Evolutionary conservation across 805 yeast species (phyloP).

Genomic region (Yarrowia porcina): DNA sequence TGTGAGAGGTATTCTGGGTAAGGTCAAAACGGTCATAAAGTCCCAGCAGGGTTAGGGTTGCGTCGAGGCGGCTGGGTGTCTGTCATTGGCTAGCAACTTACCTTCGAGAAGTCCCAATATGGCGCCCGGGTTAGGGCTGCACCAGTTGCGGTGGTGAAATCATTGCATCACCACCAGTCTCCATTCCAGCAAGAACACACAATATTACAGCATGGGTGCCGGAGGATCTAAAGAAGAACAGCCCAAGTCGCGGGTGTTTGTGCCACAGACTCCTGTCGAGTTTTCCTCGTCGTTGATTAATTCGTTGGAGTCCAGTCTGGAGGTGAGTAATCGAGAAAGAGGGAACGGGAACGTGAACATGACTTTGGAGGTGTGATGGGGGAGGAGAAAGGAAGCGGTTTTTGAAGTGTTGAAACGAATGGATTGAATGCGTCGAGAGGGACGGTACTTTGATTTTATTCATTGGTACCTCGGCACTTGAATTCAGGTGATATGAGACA

Average conservation of each 20-base stretch:
- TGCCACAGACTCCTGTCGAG: slow-evolving; percentile 38
- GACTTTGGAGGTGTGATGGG: neutral
- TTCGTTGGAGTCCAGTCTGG: slow-evolving; percentile 37
- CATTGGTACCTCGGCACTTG: too few species aligned
- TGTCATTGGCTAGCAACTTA: neutral
- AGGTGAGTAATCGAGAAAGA: slow-evolving; percentile 28
- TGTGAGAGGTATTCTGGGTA: too few species aligned
- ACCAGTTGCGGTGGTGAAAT: neutral
- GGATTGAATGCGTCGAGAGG: too few species aligned
- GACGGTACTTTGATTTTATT: too few species aligned
- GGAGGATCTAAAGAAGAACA: slow-evolving; percentile 31
- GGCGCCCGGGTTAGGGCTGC: neutral
- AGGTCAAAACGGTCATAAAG: too few species aligned
- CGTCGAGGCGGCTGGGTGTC: too few species aligned
- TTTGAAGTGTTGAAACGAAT: too few species aligned
- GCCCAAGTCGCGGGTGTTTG: slow-evolving; percentile 34
- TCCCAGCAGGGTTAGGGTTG: neutral
- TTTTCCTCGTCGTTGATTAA: slow-evolving; percentile 36
- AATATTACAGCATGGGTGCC: slow-evolving; percentile 34
- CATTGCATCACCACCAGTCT: neutral
- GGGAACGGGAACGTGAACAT: neutral
- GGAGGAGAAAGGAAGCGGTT: neutral
- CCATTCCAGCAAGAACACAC: neutral
- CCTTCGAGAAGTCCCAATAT: neutral
- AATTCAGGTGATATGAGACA: too few species aligned